These are phyloP conservation scores for Fremontodendron californicum DNA, from an alignment of 345 rosid genomes.

Conservation along the genomic window DNA sequence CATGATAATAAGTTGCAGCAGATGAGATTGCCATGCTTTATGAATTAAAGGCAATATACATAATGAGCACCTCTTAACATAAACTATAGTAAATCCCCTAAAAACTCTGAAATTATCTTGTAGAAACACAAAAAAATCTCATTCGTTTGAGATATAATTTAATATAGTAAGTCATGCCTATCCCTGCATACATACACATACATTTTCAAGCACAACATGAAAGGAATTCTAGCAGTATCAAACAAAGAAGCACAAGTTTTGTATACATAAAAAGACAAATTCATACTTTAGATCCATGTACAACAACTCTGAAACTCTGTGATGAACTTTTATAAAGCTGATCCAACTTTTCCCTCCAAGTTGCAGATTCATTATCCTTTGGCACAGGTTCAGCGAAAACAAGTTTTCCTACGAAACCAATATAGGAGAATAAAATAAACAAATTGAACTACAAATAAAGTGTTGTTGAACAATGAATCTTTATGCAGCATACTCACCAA, in stretches of 20 bases:
- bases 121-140: neutral
- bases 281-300: constrained; percentile 93
- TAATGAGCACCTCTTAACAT: constrained; percentile 3
- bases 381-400: constrained; percentile 93
- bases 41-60: neutral
- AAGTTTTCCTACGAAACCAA: constrained; percentile 66
- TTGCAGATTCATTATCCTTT: constrained; percentile 93
- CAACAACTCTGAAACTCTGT: constrained; percentile 96
- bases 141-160: neutral
- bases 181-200: neutral
- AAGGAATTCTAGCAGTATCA: neutral
- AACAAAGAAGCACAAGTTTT: neutral
- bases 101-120: neutral
- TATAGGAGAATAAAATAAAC: constrained; percentile 9
- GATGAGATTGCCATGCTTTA: neutral
- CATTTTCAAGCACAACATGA: neutral
- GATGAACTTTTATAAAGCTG: constrained; percentile 96
- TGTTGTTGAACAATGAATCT: neutral
- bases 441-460: constrained; percentile 10
- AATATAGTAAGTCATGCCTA: neutral
- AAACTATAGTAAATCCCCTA: neutral
- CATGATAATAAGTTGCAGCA: no score
- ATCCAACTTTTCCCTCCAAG: constrained; percentile 95
- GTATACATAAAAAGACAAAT: constrained; percentile 12
- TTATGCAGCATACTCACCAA: constrained; percentile 45